A percentile compares a stretch with the other conserved stretches of the same genome.
Evolutionary conservation across 164 flowering plant species (phyloP).

Genomic region (Buxus sempervirens): DNA sequence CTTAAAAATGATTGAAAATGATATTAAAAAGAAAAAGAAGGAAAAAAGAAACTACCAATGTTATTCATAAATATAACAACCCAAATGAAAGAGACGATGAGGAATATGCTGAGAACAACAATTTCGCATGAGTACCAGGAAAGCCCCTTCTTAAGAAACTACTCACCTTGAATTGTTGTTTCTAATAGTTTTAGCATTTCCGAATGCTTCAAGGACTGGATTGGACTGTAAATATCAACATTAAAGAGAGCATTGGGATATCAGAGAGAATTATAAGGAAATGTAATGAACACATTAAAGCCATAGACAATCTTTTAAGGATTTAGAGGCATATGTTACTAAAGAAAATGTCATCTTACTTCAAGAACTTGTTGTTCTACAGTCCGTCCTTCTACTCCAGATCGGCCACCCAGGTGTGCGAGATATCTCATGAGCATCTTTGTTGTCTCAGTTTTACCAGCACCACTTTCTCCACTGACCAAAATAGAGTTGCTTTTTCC

Average conservation of each 20-base stretch:
- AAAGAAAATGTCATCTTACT: constrained; percentile 44
- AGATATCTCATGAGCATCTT: constrained; percentile 99
- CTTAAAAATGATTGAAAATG: too few species aligned
- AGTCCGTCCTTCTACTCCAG: constrained; percentile 92
- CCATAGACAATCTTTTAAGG: not conserved
- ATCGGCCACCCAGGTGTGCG: constrained; percentile 91
- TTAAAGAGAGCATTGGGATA: too few species aligned
- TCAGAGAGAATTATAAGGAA: too few species aligned
- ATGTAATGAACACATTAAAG: not conserved
- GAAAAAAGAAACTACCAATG: too few species aligned
- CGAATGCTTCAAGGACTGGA: constrained; percentile 89
- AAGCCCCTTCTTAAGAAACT: constrained; percentile 2
- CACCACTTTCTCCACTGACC: constrained; percentile 99
- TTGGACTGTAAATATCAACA: constrained; percentile 52
- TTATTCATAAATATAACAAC: too few species aligned
- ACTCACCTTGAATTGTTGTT: constrained; percentile 81
- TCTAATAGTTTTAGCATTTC: constrained; percentile 81
- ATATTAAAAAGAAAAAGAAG: too few species aligned
- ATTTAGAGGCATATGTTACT: not conserved
- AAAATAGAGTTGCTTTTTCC: constrained; percentile 97
- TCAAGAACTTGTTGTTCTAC: constrained; percentile 99
- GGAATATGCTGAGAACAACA: too few species aligned
- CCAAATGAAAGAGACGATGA: too few species aligned
- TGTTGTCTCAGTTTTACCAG: constrained; percentile 99
- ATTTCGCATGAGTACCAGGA: too few species aligned